Percentiles rank a stretch among this genome's conserved stretches.
Evolutionary conservation across 805 yeast species (phyloP).

Genomic region (Suhomyces sp.): DNA sequence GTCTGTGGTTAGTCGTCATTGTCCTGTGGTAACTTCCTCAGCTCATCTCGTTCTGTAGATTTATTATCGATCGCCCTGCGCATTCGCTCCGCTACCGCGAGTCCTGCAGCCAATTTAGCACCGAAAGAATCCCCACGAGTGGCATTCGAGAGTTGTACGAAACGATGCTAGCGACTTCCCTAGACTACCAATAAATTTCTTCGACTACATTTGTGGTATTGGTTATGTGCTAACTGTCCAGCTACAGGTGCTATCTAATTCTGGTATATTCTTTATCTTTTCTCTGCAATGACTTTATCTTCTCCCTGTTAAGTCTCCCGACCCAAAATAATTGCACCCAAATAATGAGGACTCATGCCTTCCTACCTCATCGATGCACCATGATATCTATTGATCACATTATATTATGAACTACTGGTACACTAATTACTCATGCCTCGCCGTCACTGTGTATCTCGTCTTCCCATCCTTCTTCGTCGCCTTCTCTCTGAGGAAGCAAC

Average conservation of each 20-base stretch:
- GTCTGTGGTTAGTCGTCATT: constrained; percentile 45
- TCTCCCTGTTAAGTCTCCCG: background rate
- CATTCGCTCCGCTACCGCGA: background rate
- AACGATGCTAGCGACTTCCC: no score
- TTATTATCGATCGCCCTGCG: background rate
- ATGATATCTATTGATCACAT: background rate
- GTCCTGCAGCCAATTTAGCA: background rate
- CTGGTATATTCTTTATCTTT: background rate
- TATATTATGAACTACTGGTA: background rate
- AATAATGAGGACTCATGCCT: no score
- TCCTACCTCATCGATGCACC: no score
- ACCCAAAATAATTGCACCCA: background rate
- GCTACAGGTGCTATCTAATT: no score
- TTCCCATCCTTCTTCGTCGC: constrained; percentile 51
- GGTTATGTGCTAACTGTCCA: no score
- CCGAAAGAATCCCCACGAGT: background rate
- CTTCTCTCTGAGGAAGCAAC: constrained; percentile 33
- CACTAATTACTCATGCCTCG: background rate
- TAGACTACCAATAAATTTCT: no score
- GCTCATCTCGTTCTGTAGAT: background rate
- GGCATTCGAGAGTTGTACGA: no score
- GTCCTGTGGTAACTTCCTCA: background rate
- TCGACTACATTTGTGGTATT: no score
- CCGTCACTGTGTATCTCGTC: constrained; percentile 37
- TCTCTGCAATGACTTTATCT: background rate